These are phyloP conservation scores for Stachybotrys echinatus DNA, from an alignment of 2,329 filamentous ascomycete species.

Conservation along the genomic window DNA sequence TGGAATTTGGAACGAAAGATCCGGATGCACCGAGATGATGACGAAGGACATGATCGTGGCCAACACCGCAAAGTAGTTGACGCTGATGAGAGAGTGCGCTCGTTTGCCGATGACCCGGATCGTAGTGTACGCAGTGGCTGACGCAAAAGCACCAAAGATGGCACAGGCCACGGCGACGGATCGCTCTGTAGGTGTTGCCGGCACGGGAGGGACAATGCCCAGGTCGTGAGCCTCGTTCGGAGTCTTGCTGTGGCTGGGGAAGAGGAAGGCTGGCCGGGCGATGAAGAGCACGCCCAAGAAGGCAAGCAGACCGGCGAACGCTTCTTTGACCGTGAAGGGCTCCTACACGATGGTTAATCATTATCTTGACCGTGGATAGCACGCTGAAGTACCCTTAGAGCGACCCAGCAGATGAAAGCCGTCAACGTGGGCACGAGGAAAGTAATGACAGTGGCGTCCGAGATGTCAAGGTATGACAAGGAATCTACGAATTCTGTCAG, in stretches of 20 bases:
- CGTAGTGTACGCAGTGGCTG: constrained; percentile 63
- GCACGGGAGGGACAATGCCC: constrained; percentile 21
- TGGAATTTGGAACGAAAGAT: constrained; percentile 31
- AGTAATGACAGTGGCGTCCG: constrained; percentile 74
- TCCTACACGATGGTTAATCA: constrained; percentile 41
- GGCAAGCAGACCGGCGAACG: constrained; percentile 63
- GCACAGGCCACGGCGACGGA: constrained; percentile 60
- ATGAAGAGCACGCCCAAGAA: constrained; percentile 71
- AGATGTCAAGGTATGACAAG: constrained; percentile 64
- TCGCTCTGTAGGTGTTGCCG: constrained; percentile 53
- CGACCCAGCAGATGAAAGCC: constrained; percentile 59
- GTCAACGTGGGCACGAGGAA: constrained; percentile 71
- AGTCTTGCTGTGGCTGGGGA: constrained; percentile 24
- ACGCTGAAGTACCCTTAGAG: constrained; percentile 11
- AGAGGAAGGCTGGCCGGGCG: constrained; percentile 60
- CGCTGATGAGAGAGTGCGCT: constrained; percentile 69
- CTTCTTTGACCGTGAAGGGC: constrained; percentile 66
- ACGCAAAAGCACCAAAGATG: constrained; percentile 64
- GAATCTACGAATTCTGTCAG: constrained; percentile 24
- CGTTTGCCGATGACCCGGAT: constrained; percentile 72
- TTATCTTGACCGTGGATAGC: neutral
- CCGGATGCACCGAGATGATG: constrained; percentile 45
- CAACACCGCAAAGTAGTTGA: constrained; percentile 70
- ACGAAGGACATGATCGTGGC: constrained; percentile 61
- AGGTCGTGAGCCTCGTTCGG: constrained; percentile 4